Evolutionary conservation across 179 eudicot species (phyloP).

Genomic region (Patellifolia procumbens): DNA sequence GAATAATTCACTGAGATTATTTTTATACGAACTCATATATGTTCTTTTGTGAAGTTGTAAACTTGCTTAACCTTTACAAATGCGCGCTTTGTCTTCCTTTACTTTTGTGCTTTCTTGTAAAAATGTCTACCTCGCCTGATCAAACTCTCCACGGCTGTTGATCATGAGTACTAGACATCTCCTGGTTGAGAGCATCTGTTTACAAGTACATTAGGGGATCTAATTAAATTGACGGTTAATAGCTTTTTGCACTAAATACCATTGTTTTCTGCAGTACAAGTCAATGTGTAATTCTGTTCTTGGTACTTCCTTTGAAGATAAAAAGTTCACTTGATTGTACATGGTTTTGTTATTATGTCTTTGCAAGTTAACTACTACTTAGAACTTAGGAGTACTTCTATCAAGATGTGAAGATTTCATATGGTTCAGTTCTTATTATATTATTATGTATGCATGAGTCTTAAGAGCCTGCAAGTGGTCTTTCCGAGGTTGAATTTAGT

Average conservation of each 20-base stretch:
- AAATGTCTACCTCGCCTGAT: background rate
- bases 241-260: background rate
- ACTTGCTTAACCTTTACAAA: background rate
- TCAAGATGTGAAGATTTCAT: constrained; percentile 9
- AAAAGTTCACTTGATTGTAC: background rate
- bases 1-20: background rate
- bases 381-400: background rate
- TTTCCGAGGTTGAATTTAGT: background rate
- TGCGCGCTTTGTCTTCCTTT: background rate
- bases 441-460: background rate
- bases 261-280: background rate
- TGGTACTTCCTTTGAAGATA: background rate
- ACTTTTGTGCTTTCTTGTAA: background rate
- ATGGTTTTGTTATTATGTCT: background rate
- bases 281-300: background rate
- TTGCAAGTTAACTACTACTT: background rate
- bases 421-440: background rate
- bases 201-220: background rate
- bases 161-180: constrained; percentile 2
- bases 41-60: background rate
- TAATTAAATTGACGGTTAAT: background rate
- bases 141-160: background rate
- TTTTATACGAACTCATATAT: background rate
- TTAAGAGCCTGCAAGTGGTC: constrained; percentile 10
- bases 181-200: constrained; percentile 2